Evolutionary conservation across 2,329 filamentous ascomycete species (phyloP), one percentile per base, ranked within the genome.

Genomic region (Cercospora sesami): DNA sequence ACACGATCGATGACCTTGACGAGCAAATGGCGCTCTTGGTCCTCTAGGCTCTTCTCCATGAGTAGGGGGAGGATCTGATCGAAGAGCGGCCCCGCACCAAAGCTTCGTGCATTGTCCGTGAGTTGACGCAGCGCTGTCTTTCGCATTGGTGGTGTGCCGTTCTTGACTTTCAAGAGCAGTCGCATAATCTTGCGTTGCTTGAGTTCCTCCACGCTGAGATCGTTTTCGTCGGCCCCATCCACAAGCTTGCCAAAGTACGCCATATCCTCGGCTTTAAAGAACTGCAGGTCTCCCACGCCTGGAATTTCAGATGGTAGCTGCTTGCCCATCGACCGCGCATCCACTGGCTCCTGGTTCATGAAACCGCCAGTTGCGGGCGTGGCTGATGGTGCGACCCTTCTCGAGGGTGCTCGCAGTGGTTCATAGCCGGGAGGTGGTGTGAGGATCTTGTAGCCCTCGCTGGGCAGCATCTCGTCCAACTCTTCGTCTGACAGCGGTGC

Each of bases 101-200:
- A 99, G 80, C 94, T 92, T 65, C 94, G 90, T 33, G 95, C 95
- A 79, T 99, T 99, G 79, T 99, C 95, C 18, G 95, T 99, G 70
- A 99, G 89, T 80, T 99, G 95, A 81, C 95, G 91, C 75, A 99
- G 86, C 26, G 95, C 95, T 39, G 95, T 99, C 86, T 99, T 99
- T 81, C 95, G 87, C 95, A 98, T 98, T 0, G 95, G 94, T 28
- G 95, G 95, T 48, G 95, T 98, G 76, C 95, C 95, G 79, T 99
- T 99, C 87, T 99, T 99, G 84, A 99, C 94, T 82, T 99, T 99
- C 66, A 99, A 86, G 57, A 99, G 84, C 65, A 99, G 83, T 73
- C 95, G 87, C 95, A 99, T 98, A 77, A 99, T 99, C 82, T 99
- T 99, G 70, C 95, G 88, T 81, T 99, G 94, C 81, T 99, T 98